Evolutionary conservation across 805 yeast genomes (phyloP), one percentile per base, ranked within the genome.

Genomic region (Saccharomycopsis sp.): DNA sequence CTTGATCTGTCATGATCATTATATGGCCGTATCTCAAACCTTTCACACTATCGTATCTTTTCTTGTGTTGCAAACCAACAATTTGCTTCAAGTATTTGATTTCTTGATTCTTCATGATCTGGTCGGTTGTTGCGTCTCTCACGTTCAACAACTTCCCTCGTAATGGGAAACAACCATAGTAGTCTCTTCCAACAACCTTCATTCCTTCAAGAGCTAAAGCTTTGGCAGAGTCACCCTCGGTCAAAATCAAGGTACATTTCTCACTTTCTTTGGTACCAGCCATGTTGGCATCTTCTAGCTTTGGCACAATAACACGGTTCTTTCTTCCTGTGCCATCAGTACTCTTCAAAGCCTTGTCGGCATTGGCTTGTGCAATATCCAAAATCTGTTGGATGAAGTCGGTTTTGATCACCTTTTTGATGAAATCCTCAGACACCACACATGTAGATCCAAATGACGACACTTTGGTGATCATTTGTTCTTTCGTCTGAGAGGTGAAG

Each of bases 1-100:
- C 99, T 74, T 94, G 99, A 87, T 94, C 99, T 4, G 99, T 91
- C 98, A 94, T 94, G 69, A 94, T 91, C 98, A 94, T 94, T 54
- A 94, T 80, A 70, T 91, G 97, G 41, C 99, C 99, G 68, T 94
- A 94, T 70, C 99, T 83, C 62, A 94, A 75, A 2, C 86, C 83
- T 58, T 81, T 80, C 15, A 87, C 76, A 63, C 84, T 86, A 20
- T 83, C 84, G 68, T 94, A 94, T 50, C 76, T 77, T 72, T 90
- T 92, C 66, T 87, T 90, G 72, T 94, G 99, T 70, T 91, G 97
- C 57, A 94, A 76, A 20, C 99, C 99, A 76, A 94, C 87, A 65
- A 94, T 94, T 69, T 92, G 91, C 69, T 94, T 94, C 66, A 94
- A 81, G 2, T 97, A 97, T 70, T 90, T 92, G 69, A 94, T 94